Base-by-base conservation (phyloP, 176 grass and related monocot genomes). In the Stipa capillata region DNA sequence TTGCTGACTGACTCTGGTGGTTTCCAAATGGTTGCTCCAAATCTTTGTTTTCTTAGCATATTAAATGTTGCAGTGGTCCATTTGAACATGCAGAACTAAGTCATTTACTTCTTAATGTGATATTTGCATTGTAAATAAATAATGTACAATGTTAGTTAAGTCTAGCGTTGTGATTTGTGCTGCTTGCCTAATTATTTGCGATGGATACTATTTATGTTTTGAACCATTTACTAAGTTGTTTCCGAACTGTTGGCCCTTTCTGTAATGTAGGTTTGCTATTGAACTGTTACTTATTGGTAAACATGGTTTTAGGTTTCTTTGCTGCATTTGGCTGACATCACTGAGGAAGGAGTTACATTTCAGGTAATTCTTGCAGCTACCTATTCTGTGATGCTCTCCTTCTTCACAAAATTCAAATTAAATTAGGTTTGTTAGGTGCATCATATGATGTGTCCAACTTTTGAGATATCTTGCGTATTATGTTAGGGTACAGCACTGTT, bases 311-410 rank as follows among this genome's bases (percentile, higher is more conserved):
- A 98, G 95, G 95, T 98, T 80, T 98, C 95, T 32, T 81, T 98
- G 77, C 87, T 98, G 73, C 95, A 98, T 87, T 92, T 98, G 75
- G 95, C 95, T 76, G 95, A 98, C 81, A 98, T 98, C 78, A 98
- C 92, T 5, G 95, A 98, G 84, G 64, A 92, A 81, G 95, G 95
- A 60, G 95, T 98, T 58, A 98, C 95, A 81, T 98, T 98, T 89
- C 95, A 98, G 92, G 95, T 98, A 56, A 84, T 45, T 79, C 17
- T 69, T 67, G 27, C 64, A 81, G 53, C 5, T 47, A 67, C 59
- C 52, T 73, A 29, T 53, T 31, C 9, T 83, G 3, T 41, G 20
- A 47, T 56, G 45, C 27, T 54, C 18, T 57, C 25, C 6, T 50
- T 77, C 51, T 70, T 47, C 10, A 62, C 25, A 51, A 18, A 40